Percentiles rank a stretch among this genome's conserved stretches.
Conservation (phyloP, 1,139 yeast genomes). For the Candida glucosophila region DNA sequence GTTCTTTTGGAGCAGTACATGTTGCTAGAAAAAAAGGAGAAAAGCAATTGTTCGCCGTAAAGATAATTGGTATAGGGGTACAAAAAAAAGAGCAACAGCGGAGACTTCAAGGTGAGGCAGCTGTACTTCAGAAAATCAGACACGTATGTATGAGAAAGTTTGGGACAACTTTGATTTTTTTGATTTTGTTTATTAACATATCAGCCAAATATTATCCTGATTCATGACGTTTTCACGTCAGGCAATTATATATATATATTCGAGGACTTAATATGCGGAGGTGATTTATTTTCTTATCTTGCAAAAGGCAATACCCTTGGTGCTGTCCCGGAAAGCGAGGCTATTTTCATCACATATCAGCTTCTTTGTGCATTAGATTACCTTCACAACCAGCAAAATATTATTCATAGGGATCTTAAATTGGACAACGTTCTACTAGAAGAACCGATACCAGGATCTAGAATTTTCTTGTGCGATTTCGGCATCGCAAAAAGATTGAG, state of each 20-base stretch:
- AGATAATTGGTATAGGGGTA: conserved; percentile 26
- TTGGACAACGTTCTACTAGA: conserved; percentile 50
- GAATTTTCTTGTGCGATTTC: conserved; percentile 54
- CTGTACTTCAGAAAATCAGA: conserved; percentile 22
- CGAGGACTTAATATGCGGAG: conserved; percentile 51
- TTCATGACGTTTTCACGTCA: conserved; percentile 30
- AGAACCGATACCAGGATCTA: conserved; percentile 42
- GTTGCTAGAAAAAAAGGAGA: conserved; percentile 15
- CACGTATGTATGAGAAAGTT: conserved; percentile 23
- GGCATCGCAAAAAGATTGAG: conserved; percentile 45
- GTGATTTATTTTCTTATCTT: conserved; percentile 57
- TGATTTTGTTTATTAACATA: too few species aligned
- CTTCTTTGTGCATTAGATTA: conserved; percentile 45
- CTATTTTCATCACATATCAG: conserved; percentile 47
- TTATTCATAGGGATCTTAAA: conserved; percentile 19
- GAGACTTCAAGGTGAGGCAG: conserved; percentile 26
- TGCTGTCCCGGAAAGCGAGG: conserved; percentile 45
- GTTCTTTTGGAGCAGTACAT: conserved; percentile 51
- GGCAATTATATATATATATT: conserved; percentile 34
- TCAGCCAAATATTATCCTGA: conserved; percentile 36
- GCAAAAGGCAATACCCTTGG: conserved; percentile 31
- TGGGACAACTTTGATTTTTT: conserved; percentile 7
- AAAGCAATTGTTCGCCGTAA: conserved; percentile 41
- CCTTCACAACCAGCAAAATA: conserved; percentile 27
- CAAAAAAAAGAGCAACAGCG: neutral